Evolutionary conservation across 257 asterid genomes (phyloP).

Genomic region (Prunella vulgaris): DNA sequence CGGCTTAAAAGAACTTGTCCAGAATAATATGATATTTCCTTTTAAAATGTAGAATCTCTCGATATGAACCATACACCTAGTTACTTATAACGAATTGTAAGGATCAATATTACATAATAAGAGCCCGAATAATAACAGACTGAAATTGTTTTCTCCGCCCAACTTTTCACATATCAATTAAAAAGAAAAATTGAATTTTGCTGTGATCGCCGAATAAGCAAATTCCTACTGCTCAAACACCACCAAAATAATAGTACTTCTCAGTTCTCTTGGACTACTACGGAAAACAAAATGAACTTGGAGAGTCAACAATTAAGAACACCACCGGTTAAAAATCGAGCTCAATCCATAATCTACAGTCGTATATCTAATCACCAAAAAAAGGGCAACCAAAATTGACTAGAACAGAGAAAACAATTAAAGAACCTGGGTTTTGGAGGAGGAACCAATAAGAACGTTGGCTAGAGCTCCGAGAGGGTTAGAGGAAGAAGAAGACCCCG

Average conservation of each 20-base stretch:
- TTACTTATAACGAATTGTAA: background rate
- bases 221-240: background rate
- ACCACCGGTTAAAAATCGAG: background rate
- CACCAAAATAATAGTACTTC: background rate
- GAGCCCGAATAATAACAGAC: background rate
- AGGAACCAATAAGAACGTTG: slow-evolving; percentile 80
- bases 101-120: background rate
- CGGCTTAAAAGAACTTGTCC: background rate
- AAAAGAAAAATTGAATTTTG: background rate
- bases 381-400: slow-evolving; percentile 4
- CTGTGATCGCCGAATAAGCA: background rate
- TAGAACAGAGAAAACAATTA: background rate
- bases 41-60: background rate
- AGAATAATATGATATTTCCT: background rate
- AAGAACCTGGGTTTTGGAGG: slow-evolving; percentile 87
- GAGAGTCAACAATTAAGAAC: slow-evolving; percentile 5
- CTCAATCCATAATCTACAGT: background rate
- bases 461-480: slow-evolving; percentile 95
- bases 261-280: slow-evolving; percentile 6
- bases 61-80: background rate
- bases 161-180: background rate
- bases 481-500: slow-evolving; percentile 81
- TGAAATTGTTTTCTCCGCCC: background rate
- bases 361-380: background rate
- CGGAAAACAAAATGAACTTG: background rate